A percentile compares a stretch with the other conserved stretches of the same genome.
Evolutionary conservation across 1,139 yeast species (phyloP).

Genomic region (Geotrichum carabidarum): DNA sequence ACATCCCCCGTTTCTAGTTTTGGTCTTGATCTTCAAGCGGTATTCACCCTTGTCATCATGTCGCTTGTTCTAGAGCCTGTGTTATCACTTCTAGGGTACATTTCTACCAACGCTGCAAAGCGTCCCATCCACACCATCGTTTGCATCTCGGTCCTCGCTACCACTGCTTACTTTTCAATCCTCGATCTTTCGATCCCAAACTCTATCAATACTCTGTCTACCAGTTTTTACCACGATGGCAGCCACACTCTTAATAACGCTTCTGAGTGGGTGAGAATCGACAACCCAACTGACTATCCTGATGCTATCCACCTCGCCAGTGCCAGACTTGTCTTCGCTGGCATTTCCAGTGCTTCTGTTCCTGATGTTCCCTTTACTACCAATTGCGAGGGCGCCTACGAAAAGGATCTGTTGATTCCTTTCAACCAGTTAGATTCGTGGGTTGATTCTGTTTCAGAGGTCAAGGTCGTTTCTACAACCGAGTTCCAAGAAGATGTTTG

Average conservation of each 20-base stretch:
- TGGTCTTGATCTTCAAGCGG: not conserved
- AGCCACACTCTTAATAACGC: conserved; percentile 19
- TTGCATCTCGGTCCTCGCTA: conserved; percentile 66
- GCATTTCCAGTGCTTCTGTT: conserved; percentile 21
- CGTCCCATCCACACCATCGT: conserved; percentile 88
- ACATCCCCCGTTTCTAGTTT: not conserved
- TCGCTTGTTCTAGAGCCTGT: conserved; percentile 17
- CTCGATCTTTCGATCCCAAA: conserved; percentile 69
- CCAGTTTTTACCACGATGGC: conserved; percentile 28
- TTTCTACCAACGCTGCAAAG: conserved; percentile 67
- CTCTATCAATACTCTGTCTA: conserved; percentile 27
- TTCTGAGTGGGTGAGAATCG: conserved; percentile 30
- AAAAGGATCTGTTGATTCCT: conserved; percentile 44
- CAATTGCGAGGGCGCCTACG: conserved; percentile 38
- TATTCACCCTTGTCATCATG: conserved; percentile 1
- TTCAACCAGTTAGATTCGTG: conserved; percentile 36
- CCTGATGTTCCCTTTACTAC: conserved; percentile 19
- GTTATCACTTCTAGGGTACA: conserved; percentile 20
- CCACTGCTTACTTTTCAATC: conserved; percentile 74
- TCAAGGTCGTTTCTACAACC: conserved; percentile 36
- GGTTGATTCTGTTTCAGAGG: conserved; percentile 38
- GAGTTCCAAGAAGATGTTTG: conserved; percentile 58
- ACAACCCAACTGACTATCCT: conserved; percentile 32
- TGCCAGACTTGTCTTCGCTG: conserved; percentile 28
- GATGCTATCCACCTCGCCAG: conserved; percentile 36